Percentiles rank a stretch among this genome's conserved stretches.
These are phyloP conservation scores for Aquilaria agallochum DNA, from an alignment of 441 rosid genomes.

Conservation along the genomic window DNA sequence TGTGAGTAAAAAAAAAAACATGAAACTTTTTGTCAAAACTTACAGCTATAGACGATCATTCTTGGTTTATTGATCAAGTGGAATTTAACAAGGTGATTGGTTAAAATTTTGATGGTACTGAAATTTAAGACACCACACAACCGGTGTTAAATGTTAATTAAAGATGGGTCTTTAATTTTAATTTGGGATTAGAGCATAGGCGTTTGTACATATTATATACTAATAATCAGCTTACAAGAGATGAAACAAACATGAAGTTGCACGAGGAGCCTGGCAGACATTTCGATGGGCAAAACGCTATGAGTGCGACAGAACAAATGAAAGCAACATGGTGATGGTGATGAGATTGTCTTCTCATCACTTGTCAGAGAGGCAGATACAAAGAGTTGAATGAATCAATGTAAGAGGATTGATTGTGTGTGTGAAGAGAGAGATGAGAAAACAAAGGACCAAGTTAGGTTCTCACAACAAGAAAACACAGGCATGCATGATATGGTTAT, in stretches of 20 bases:
- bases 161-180: no score
- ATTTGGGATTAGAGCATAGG: background rate
- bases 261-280: slow-evolving; percentile 25
- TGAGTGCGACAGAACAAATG: slow-evolving; percentile 37
- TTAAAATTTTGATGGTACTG: no score
- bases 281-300: slow-evolving; percentile 39
- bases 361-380: background rate
- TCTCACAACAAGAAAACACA: slow-evolving; percentile 40
- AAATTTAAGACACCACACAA: no score
- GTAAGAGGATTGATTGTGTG: no score
- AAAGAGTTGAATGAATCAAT: slow-evolving; percentile 3
- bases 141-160: no score
- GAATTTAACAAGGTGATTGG: no score
- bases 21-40: no score
- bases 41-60: no score
- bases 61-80: no score
- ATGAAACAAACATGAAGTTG: background rate
- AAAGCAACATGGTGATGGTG: background rate
- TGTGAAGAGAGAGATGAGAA: slow-evolving; percentile 7
- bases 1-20: background rate
- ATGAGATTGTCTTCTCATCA: background rate
- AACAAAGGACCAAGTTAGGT: slow-evolving; percentile 28
- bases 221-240: background rate
- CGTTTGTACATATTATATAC: background rate
- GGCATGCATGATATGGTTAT: slow-evolving; percentile 52